Conservation (phyloP, 768 basidiomycete genomes). For the Hericium coralloides region DNA sequence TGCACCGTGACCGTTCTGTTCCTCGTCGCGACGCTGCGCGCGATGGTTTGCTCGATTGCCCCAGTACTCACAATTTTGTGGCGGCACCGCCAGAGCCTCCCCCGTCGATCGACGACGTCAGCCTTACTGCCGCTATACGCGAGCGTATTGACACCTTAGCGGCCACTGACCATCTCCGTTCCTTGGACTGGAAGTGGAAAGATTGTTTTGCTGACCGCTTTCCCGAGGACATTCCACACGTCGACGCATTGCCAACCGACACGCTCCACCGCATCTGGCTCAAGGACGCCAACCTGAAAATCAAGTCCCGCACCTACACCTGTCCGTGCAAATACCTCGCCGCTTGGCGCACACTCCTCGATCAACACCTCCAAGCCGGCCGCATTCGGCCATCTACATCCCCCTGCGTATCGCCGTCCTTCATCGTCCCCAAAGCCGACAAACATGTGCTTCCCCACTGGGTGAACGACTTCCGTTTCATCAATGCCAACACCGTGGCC, state of each 20-base stretch:
- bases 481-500: constrained; percentile 16
- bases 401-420: constrained; percentile 25
- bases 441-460: constrained; percentile 19
- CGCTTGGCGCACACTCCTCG: constrained; percentile 24
- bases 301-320: constrained; percentile 17
- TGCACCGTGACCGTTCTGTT: neutral
- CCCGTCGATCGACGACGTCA: too few species aligned
- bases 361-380: constrained; percentile 26
- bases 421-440: too few species aligned
- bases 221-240: neutral
- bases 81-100: too few species aligned
- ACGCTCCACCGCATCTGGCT: too few species aligned
- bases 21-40: neutral
- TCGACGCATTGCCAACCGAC: too few species aligned
- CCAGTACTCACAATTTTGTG: neutral
- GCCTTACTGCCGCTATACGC: too few species aligned
- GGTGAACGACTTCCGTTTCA: constrained; percentile 15
- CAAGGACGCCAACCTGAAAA: too few species aligned
- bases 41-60: neutral
- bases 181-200: too few species aligned
- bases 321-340: constrained; percentile 26
- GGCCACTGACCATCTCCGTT: too few species aligned
- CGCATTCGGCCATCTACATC: constrained; percentile 21
- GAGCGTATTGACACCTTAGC: too few species aligned
- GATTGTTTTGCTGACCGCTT: constrained; percentile 20